Percentiles rank a stretch among this genome's conserved stretches.
These are phyloP conservation scores for Rusavskia elegans DNA, from an alignment of 495 filamentous ascomycete genomes.

Conservation along the genomic window DNA sequence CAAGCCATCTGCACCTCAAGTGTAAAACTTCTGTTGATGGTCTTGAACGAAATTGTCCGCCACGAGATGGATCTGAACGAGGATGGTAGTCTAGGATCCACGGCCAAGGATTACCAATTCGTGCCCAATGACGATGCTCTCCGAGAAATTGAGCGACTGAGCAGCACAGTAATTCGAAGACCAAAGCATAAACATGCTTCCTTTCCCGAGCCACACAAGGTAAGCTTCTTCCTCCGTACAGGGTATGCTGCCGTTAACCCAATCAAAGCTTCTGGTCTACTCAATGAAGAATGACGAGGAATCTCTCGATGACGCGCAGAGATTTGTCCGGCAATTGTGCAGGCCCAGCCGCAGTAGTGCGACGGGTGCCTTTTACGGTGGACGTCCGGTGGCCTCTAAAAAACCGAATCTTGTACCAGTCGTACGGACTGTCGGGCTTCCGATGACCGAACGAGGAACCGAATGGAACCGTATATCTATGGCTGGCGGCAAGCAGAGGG, in stretches of 20 bases:
- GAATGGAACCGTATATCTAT: background rate
- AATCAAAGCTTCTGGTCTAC: background rate
- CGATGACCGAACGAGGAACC: background rate
- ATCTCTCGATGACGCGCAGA: background rate
- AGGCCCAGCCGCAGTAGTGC: background rate
- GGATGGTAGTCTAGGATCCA: background rate
- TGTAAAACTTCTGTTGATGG: conserved; percentile 24
- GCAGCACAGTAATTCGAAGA: background rate
- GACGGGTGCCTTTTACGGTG: background rate
- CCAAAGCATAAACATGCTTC: background rate
- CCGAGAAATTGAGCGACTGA: background rate
- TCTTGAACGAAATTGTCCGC: conserved; percentile 20
- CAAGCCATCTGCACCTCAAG: conserved; percentile 23
- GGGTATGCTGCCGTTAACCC: too few species aligned
- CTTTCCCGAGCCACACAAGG: background rate
- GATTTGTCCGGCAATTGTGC: background rate
- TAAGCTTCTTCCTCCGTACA: too few species aligned
- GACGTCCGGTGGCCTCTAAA: background rate
- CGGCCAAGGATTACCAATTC: background rate
- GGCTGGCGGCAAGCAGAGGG: background rate
- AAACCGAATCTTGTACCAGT: background rate
- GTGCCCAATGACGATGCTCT: background rate
- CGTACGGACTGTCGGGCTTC: background rate
- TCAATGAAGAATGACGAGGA: background rate
- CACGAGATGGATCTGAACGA: conserved; percentile 12